Base-by-base conservation (phyloP, 441 rosid species). In the Gossypium armourianum region DNA sequence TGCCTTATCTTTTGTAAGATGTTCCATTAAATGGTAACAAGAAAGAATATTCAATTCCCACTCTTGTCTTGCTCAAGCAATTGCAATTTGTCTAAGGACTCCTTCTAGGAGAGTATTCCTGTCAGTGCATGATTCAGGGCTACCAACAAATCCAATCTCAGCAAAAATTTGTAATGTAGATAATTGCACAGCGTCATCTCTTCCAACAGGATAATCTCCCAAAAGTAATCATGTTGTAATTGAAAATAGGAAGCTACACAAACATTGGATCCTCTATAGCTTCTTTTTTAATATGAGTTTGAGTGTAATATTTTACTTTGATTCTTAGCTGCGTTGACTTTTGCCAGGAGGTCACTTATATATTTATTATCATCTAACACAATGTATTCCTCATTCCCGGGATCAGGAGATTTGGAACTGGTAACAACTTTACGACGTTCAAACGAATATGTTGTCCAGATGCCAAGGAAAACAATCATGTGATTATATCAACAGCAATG, bases 141-240 rank as follows among this genome's bases (percentile, higher is more conserved):
- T 87, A 79, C 77, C 84, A 74, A 89, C 86, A 88, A 85, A 87
- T 73, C 97, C 97, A 79, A 92, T 87, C 74, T 92, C 99, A 72
- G 88, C 96, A 72, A 95, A 83, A 75, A 95, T 95, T 76, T 92
- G 99, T 81, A 95, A 81, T 36, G 97, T 97, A 76, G 96, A 95
- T 72, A 90, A 82, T 74, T 90, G 97, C 0, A 97, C 97, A 82
- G 97, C 97, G 83, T 89, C 97, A 79, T 92, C 97, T 82, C 97
- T 89, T 77, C 97, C 97, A 77, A 92, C 95, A 55, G 99, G 99
- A 86, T 92, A 92, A 82, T 92, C 90, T 65, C 99, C 99, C 83
- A 84, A 72, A 69, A 92, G 76, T 95, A 95, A 80, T 92, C 99
- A 86, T 95, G 99, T 83, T 95, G 99, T 81, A 92, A 83, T 97